These are phyloP conservation scores for Sorghum bicolor DNA, from an alignment of 176 grass and related monocot species.

Conservation along the genomic window Sorghum_bicolor_NCBIv3 NC_012873.2:67443501-67444000, in stretches of 20 bases:
- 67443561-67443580: slow-evolving; percentile 55
- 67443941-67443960: neutral
- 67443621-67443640: slow-evolving; percentile 42
- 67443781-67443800: neutral
- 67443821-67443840: neutral
- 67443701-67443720: slow-evolving; percentile 51
- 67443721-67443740: slow-evolving; percentile 4
- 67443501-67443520: neutral
- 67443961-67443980: neutral
- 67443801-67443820: neutral
- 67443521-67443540: neutral
- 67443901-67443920: neutral
- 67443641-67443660: slow-evolving; percentile 31
- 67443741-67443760: neutral
- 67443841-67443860: neutral
- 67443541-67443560: slow-evolving; percentile 74
- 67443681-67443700: slow-evolving; percentile 30
- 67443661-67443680: slow-evolving; percentile 45
- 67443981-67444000: neutral
- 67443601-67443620: slow-evolving; percentile 37
- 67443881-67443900: neutral
- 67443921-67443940: neutral
- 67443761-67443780: neutral
- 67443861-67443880: neutral
- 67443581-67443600: slow-evolving; percentile 16